phyloP scores from a whole-genome alignment of 306 rosid species.

The Neltuma alba region DNA sequence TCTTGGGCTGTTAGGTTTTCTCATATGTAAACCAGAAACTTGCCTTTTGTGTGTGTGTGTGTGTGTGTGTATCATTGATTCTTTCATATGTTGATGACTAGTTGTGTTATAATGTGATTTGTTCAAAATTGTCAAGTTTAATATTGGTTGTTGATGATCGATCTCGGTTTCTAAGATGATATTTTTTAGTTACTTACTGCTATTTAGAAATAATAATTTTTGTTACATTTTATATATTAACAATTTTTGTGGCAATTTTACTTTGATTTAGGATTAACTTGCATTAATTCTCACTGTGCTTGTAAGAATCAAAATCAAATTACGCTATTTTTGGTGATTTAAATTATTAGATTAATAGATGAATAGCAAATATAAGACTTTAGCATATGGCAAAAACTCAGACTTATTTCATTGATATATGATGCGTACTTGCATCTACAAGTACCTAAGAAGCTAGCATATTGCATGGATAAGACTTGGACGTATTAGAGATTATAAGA shows the following conservation, averaged over 20 bases:
- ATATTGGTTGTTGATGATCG: neutral
- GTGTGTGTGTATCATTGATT: neutral
- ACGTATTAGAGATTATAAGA: neutral
- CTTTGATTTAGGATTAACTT: no score
- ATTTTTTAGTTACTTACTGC: no score
- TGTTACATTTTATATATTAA: neutral
- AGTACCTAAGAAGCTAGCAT: conserved; percentile 2
- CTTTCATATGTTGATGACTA: neutral
- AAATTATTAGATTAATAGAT: neutral
- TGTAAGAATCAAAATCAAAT: neutral
- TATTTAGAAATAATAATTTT: no score
- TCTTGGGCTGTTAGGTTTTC: neutral
- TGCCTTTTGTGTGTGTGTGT: neutral
- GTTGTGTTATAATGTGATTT: neutral
- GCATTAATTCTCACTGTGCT: neutral
- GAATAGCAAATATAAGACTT: neutral
- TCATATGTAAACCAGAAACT: neutral
- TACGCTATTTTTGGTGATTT: no score
- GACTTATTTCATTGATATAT: neutral
- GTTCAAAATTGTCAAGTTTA: neutral
- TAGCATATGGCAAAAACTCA: neutral
- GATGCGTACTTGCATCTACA: neutral
- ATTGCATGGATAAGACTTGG: neutral
- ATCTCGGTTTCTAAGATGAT: no score
- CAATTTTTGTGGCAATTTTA: neutral